Evolutionary conservation across 192 early-diverging fungal genomes (phyloP).

Genomic region (Rhizoclosmatium globosum): DNA sequence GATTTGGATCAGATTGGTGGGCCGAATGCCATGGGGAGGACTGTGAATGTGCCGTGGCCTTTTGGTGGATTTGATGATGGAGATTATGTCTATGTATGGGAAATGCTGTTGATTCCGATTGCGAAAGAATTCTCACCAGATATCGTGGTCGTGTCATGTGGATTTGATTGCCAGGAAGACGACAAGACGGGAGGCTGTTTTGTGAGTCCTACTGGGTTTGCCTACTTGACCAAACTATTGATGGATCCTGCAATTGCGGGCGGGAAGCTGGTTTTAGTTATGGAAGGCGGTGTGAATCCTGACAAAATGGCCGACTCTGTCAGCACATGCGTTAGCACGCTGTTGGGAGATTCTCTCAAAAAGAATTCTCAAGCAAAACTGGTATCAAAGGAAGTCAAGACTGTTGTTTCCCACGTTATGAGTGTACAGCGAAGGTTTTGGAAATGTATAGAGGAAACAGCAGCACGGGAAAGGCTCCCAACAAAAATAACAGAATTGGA

Average conservation of each 20-base stretch:
- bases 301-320: constrained; percentile 78
- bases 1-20: constrained; percentile 65
- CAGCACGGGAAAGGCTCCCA: not conserved
- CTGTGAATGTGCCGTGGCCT: constrained; percentile 91
- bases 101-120: constrained; percentile 81
- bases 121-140: constrained; percentile 85
- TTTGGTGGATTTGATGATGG: constrained; percentile 76
- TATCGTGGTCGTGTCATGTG: constrained; percentile 82
- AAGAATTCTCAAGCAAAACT: not conserved
- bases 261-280: constrained; percentile 76
- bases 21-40: constrained; percentile 50
- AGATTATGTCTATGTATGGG: constrained; percentile 89
- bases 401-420: not conserved
- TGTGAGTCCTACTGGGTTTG: constrained; percentile 83
- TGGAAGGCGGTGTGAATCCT: constrained; percentile 85
- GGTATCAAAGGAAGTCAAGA: not conserved
- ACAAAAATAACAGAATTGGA: too few species aligned
- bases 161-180: constrained; percentile 88
- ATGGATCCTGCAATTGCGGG: constrained; percentile 60
- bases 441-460: constrained; percentile 1
- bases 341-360: constrained; percentile 67
- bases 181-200: constrained; percentile 83
- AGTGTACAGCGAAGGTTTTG: constrained; percentile 3
- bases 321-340: constrained; percentile 74
- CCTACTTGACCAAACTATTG: constrained; percentile 87